A percentile compares a stretch with the other conserved stretches of the same genome.
Evolutionary conservation across 2,329 filamentous ascomycete species (phyloP).

Genomic region (Cercospora canescens): DNA sequence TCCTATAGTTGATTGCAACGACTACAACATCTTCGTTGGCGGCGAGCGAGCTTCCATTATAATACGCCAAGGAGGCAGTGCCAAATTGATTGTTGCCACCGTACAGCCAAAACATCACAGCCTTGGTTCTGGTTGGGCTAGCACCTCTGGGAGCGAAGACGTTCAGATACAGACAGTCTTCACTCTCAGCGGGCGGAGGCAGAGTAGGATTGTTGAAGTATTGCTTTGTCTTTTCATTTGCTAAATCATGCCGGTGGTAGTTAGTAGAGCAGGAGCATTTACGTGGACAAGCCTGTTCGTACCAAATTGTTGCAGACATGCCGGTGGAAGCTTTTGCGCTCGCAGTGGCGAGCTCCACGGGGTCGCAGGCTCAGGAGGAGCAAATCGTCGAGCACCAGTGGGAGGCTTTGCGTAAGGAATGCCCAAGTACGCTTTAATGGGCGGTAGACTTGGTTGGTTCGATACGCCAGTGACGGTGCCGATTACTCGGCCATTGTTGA

Average conservation of each 20-base stretch:
- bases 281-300: neutral
- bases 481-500: constrained; percentile 20
- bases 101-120: constrained; percentile 25
- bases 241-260: neutral
- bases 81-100: constrained; percentile 22
- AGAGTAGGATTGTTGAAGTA: constrained; percentile 24
- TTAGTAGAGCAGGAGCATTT: neutral
- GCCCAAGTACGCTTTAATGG: constrained; percentile 22
- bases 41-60: constrained; percentile 23
- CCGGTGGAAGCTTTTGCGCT: constrained; percentile 17
- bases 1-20: constrained; percentile 24
- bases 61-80: constrained; percentile 18
- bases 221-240: constrained; percentile 1
- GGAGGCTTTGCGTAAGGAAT: constrained; percentile 24
- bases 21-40: constrained; percentile 26
- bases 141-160: constrained; percentile 19
- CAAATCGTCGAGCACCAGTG: constrained; percentile 19
- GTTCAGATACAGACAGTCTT: constrained; percentile 25
- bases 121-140: constrained; percentile 14
- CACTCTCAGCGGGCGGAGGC: constrained; percentile 18
- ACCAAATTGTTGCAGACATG: constrained; percentile 27
- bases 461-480: constrained; percentile 21
- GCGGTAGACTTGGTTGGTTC: constrained; percentile 20
- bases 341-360: constrained; percentile 13
- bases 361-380: constrained; percentile 18